phyloP scores from a whole-genome alignment of 495 filamentous ascomycete genomes.

The Penicillium paxilli region DNA sequence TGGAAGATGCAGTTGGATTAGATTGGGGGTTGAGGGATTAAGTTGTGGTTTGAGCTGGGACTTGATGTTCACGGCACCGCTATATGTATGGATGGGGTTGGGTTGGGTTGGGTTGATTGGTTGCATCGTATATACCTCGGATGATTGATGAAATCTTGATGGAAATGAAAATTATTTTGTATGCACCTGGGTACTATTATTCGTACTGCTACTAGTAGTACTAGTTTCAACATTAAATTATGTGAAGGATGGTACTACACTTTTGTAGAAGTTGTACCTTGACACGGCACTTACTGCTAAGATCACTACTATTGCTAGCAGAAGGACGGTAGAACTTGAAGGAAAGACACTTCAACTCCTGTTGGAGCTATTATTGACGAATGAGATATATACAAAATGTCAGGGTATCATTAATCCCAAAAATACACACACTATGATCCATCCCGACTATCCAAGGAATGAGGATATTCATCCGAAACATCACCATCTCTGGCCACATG shows the following conservation, averaged over 20 bases:
- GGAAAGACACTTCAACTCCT: too few relatives aligned
- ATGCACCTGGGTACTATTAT: too few relatives aligned
- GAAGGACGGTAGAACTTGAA: too few relatives aligned
- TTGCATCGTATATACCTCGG: conserved; percentile 1
- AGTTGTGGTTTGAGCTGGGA: neutral
- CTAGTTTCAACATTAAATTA: neutral
- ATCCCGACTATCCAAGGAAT: conserved; percentile 18
- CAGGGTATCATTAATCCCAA: neutral
- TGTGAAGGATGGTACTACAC: too few relatives aligned
- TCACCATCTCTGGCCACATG: conserved; percentile 20
- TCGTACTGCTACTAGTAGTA: neutral
- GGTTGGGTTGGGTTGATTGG: neutral
- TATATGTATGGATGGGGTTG: neutral
- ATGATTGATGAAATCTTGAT: neutral
- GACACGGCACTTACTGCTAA: too few relatives aligned
- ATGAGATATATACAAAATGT: neutral
- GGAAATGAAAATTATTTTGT: neutral
- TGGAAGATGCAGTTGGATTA: conserved; percentile 80
- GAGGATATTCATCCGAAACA: conserved; percentile 19
- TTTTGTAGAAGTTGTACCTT: too few relatives aligned
- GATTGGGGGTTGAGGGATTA: neutral
- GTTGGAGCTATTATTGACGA: too few relatives aligned
- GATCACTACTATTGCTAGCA: too few relatives aligned
- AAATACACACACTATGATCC: conserved; percentile 3
- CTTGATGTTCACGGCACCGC: too few relatives aligned